phyloP scores from a whole-genome alignment of 169 alveolate species.

The Perkinsus marinus region DNA sequence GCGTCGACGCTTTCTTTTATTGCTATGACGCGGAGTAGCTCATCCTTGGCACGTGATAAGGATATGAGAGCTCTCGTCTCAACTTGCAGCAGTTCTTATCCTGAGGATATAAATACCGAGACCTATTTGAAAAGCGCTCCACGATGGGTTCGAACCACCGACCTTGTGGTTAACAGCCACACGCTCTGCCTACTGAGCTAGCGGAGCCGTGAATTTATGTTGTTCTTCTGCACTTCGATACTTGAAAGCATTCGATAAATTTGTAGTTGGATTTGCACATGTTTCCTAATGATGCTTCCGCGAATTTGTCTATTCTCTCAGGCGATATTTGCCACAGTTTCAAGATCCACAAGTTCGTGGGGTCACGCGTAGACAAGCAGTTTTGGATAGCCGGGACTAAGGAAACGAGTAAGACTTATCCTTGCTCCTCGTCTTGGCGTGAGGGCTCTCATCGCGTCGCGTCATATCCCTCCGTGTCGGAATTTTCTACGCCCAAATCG shows the following conservation, averaged over 20 bases:
- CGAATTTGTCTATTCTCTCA: neutral
- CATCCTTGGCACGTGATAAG: too few relatives aligned
- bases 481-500: too few relatives aligned
- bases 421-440: neutral
- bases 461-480: too few relatives aligned
- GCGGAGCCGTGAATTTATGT: neutral
- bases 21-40: too few relatives aligned
- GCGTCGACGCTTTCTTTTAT: too few relatives aligned
- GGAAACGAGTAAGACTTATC: neutral
- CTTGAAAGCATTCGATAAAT: neutral
- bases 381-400: neutral
- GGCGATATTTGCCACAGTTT: neutral
- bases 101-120: too few relatives aligned
- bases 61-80: too few relatives aligned
- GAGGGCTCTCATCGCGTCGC: too few relatives aligned
- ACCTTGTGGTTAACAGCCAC: constrained; percentile 91
- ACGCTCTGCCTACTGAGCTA: constrained; percentile 54
- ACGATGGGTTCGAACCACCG: constrained; percentile 80
- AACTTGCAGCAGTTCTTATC: too few relatives aligned
- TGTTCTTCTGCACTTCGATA: neutral
- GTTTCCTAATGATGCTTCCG: neutral
- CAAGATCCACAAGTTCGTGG: neutral
- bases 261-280: too few relatives aligned
- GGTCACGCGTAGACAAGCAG: neutral
- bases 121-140: neutral